These are phyloP conservation scores for Malassezia furfur DNA, from an alignment of 1,284 basidiomycete species.

Conservation along the genomic window DNA sequence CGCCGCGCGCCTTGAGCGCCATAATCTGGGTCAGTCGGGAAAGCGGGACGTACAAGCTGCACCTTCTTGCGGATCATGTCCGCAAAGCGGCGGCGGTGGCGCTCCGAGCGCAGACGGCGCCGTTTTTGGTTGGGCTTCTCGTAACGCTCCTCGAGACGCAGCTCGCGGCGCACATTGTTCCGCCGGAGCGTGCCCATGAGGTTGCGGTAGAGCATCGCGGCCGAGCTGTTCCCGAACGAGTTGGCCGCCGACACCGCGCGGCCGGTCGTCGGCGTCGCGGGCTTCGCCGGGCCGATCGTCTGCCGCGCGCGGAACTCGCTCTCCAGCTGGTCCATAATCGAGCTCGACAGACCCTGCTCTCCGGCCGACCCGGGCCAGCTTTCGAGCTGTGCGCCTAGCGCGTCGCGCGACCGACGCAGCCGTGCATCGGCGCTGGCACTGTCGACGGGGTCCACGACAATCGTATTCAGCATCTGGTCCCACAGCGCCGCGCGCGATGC, in stretches of 20 bases:
- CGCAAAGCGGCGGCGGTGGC: slow-evolving; percentile 42
- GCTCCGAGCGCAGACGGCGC: slow-evolving; percentile 39
- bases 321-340: slow-evolving; percentile 12
- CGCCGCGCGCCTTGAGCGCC: slow-evolving; percentile 42
- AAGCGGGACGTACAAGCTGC: slow-evolving; percentile 31
- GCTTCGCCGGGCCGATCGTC: slow-evolving; percentile 5
- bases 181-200: slow-evolving; percentile 12
- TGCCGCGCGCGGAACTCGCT: slow-evolving; percentile 12
- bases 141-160: slow-evolving; percentile 37
- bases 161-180: slow-evolving; percentile 39
- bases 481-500: slow-evolving; percentile 14
- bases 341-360: neutral
- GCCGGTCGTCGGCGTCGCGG: slow-evolving; percentile 13
- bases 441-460: slow-evolving; percentile 15
- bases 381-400: neutral
- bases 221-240: slow-evolving; percentile 5
- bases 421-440: neutral
- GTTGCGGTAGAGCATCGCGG: slow-evolving; percentile 12
- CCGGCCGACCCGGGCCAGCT: neutral
- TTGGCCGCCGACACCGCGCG: slow-evolving; percentile 9
- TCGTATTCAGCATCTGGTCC: slow-evolving; percentile 21
- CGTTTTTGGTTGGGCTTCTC: slow-evolving; percentile 46
- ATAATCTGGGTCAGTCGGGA: slow-evolving; percentile 26
- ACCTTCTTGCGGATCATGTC: slow-evolving; percentile 46
- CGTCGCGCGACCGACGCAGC: neutral